Conservation (phyloP, 2,329 filamentous ascomycete species). For the Teratosphaeria destructans region DNA sequence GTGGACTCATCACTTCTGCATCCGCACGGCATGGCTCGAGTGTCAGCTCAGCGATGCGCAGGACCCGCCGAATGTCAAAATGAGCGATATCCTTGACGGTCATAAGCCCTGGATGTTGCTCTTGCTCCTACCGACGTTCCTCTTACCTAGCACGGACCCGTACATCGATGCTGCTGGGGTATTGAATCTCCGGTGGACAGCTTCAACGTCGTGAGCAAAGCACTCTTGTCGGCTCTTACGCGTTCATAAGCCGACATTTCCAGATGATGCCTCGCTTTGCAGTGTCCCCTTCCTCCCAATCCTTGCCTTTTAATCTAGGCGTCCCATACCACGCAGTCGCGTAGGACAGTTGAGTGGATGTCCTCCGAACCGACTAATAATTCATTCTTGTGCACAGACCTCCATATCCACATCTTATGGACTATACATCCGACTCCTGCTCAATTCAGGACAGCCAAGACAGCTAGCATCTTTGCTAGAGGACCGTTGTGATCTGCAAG, state of each 20-base stretch:
- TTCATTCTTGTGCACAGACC: too few species aligned
- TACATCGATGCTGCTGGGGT: not conserved
- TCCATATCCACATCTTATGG: too few species aligned
- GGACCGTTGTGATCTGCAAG: too few species aligned
- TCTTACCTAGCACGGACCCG: not conserved
- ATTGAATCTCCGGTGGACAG: not conserved
- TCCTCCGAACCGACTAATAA: too few species aligned
- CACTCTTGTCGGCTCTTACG: not conserved
- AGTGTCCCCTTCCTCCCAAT: not conserved
- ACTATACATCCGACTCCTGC: too few species aligned
- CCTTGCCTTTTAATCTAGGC: not conserved
- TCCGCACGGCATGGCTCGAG: not conserved
- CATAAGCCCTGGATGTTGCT: not conserved
- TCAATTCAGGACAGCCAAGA: too few species aligned
- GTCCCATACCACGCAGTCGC: too few species aligned
- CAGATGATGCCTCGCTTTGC: too few species aligned
- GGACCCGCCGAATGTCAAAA: not conserved
- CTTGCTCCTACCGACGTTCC: not conserved
- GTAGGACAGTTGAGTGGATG: too few species aligned
- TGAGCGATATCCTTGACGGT: not conserved
- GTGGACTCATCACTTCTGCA: not conserved
- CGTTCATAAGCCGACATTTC: not conserved
- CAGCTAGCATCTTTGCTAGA: too few species aligned
- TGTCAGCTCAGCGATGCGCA: not conserved
- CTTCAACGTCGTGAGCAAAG: not conserved